phyloP scores from a whole-genome alignment of 305 asterid species.

The Fraxinus ornus region DNA sequence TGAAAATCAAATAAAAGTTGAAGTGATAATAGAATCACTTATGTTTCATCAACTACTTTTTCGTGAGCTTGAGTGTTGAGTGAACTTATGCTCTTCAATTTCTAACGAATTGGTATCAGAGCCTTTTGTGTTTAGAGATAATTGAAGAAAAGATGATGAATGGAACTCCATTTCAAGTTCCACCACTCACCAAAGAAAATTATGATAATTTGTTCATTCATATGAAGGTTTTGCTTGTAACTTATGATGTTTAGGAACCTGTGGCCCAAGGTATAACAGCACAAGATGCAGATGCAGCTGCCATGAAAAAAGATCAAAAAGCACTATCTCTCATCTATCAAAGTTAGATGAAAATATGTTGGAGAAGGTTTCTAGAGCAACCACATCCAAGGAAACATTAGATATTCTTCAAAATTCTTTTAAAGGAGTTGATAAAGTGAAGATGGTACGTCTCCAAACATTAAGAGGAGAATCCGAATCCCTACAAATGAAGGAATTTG shows the following conservation, averaged over 20 bases:
- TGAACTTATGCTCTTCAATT: too few relatives aligned
- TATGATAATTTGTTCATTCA: background rate
- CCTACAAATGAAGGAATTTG: background rate
- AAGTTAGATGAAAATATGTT: conserved; percentile 1
- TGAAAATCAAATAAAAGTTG: too few relatives aligned
- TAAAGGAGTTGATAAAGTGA: background rate
- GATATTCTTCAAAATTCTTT: background rate
- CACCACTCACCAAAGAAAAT: background rate
- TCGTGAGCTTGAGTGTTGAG: too few relatives aligned
- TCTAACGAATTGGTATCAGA: background rate
- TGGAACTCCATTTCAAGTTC: background rate
- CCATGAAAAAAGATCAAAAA: background rate
- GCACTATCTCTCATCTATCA: background rate
- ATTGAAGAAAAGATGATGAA: too few relatives aligned
- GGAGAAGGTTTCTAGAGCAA: background rate
- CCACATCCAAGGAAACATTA: background rate
- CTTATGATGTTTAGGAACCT: background rate
- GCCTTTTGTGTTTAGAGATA: background rate
- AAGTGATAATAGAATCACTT: too few relatives aligned
- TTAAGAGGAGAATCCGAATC: background rate
- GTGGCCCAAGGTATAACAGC: background rate
- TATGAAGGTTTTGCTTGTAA: background rate
- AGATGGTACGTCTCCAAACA: background rate
- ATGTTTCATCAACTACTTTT: too few relatives aligned
- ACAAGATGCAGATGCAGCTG: background rate